Base-by-base conservation (phyloP, 2,329 filamentous ascomycete genomes). In the Dendrostoma leiphaemia region DNA sequence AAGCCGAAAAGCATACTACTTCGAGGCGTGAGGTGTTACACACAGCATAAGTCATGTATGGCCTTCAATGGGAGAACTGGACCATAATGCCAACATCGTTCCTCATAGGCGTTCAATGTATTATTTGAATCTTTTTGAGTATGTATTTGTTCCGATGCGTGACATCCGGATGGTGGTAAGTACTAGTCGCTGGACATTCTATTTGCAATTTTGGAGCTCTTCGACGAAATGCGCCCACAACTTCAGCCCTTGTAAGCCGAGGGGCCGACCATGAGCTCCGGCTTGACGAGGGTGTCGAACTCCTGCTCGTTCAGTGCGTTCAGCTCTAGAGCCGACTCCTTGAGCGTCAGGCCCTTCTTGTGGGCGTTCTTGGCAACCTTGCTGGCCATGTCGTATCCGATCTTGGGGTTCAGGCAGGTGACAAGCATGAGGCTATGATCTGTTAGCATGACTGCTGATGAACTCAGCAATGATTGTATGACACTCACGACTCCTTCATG, bases 291-390 rank as follows among this genome's bases (percentile, higher is more conserved):
- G 63, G 84, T 81, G 73, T 97, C 91, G 69, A 97, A 97, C 69
- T 97, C 92, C 67, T 89, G 90, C 68, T 87, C 85, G 61, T 86
- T 93, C 62, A 97, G 78, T 43, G 91, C 93, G 63, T 96, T 83
- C 62, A 99, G 83, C 80, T 97, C 90, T 81, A 97, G 85, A 19
- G 94, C 93, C 67, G 89, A 93, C 76, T 96, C 78, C 81, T 97
- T 97, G 56, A 99, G 83, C 23, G 91, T 97, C 48, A 93, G 76
- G 31, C 91, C 91, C 84, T 97, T 97, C 84, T 97, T 97, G 80
- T 99, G 94, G 15, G 94, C 94, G 69, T 99, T 95, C 86, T 97
- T 97, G 67, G 92, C 92, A 23, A 96, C 92, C 80, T 96, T 96
- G 74, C 87, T 91, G 49, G 92, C 92, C 90, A 95, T 95, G 71